These are phyloP conservation scores for Globisporangium paddicum DNA, from an alignment of 352 stramenopile species.

Conservation along the genomic window DNA sequence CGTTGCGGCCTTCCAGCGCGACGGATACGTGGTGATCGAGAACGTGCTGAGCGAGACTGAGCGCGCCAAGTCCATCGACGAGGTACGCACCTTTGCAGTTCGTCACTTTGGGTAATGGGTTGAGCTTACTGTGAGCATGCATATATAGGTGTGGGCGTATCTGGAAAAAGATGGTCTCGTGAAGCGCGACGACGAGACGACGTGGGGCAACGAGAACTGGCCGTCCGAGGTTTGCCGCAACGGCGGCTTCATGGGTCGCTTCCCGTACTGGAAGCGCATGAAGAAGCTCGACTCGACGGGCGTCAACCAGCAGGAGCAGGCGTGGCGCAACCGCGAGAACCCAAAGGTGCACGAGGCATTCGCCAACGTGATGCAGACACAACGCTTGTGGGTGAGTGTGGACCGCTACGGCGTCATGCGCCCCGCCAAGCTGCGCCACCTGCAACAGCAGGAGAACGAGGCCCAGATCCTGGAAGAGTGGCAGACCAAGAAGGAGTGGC, in stretches of 20 bases:
- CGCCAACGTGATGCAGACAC: constrained; percentile 24
- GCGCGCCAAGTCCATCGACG: constrained; percentile 27
- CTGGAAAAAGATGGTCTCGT: constrained; percentile 37
- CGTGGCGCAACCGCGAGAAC: constrained; percentile 47
- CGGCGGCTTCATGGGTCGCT: constrained; percentile 40
- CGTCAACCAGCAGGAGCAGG: constrained; percentile 36
- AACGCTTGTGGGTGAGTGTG: constrained; percentile 40
- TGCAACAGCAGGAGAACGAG: constrained; percentile 20
- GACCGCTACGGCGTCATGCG: constrained; percentile 49
- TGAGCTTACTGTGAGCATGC: neutral
- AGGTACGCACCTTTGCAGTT: constrained; percentile 13
- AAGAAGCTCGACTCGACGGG: constrained; percentile 41
- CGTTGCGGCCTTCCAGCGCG: constrained; percentile 29
- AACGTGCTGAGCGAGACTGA: constrained; percentile 30
- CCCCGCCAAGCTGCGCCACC: constrained; percentile 25
- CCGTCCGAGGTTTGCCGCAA: constrained; percentile 38
- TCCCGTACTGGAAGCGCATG: constrained; percentile 53
- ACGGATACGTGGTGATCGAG: constrained; percentile 43
- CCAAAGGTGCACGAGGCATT: constrained; percentile 28
- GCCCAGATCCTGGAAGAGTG: constrained; percentile 25
- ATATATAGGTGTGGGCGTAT: constrained; percentile 30
- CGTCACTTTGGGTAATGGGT: neutral
- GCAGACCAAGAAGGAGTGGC: constrained; percentile 49
- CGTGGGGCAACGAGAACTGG: constrained; percentile 48
- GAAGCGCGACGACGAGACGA: constrained; percentile 30